Evolutionary conservation across 768 basidiomycete genomes (phyloP).

Genomic region (Collybiopsis luxurians): DNA sequence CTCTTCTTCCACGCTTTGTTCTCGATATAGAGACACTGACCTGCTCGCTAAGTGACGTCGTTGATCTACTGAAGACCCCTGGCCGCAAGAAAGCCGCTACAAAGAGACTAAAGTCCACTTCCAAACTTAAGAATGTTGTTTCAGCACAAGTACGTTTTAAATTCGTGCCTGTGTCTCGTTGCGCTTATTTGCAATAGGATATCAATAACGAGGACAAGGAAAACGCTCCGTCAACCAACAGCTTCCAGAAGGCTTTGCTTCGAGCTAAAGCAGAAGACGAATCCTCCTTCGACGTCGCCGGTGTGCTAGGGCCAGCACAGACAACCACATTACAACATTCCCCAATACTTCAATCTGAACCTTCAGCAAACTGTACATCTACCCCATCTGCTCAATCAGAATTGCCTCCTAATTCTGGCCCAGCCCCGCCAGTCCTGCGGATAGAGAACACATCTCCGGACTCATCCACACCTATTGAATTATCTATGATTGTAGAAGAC

Average conservation of each 20-base stretch:
- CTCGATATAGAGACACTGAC: neutral
- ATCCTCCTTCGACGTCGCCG: neutral
- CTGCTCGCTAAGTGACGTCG: slow-evolving; percentile 49
- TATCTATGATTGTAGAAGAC: slow-evolving; percentile 73
- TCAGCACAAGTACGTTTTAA: slow-evolving; percentile 43
- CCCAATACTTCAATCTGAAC: neutral
- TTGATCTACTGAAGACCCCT: slow-evolving; percentile 83
- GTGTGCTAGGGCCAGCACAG: neutral
- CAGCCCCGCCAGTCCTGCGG: neutral
- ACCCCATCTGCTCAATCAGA: neutral
- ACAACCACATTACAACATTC: neutral
- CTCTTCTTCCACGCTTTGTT: neutral
- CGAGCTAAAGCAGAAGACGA: slow-evolving; percentile 23
- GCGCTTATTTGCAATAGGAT: slow-evolving; percentile 24
- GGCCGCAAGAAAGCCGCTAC: slow-evolving; percentile 62
- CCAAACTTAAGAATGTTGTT: slow-evolving; percentile 42
- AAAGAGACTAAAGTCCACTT: slow-evolving; percentile 47
- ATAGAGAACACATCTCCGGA: neutral
- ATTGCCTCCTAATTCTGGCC: neutral
- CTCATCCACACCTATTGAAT: slow-evolving; percentile 24
- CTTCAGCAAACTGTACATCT: neutral
- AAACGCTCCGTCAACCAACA: slow-evolving; percentile 39
- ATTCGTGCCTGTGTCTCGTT: neutral
- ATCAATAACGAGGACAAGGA: slow-evolving; percentile 30
- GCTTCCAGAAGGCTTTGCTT: slow-evolving; percentile 45